Evolutionary conservation across 139 green algal species (phyloP).

Genomic region (Ulvella scutata): DNA sequence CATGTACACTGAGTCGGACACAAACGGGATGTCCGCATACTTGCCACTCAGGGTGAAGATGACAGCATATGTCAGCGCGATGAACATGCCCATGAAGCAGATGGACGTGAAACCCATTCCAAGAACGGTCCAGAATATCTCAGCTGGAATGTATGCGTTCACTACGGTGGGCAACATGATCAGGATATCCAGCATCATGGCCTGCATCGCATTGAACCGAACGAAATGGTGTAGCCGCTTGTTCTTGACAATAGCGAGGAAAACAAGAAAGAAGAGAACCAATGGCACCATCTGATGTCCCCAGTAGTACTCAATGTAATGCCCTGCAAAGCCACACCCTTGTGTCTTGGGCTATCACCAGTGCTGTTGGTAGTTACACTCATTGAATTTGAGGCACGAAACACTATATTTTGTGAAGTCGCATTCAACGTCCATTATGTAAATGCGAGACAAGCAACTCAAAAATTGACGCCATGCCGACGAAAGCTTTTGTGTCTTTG

Average conservation of each 20-base stretch:
- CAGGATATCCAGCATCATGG: constrained; percentile 57
- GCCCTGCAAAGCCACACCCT: constrained; percentile 12
- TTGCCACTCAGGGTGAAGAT: constrained; percentile 28
- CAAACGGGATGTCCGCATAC: constrained; percentile 49
- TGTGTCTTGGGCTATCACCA: too few species aligned
- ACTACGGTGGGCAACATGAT: constrained; percentile 55
- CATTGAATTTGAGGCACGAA: too few species aligned
- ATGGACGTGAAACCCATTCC: constrained; percentile 28
- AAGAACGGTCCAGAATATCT: constrained; percentile 36
- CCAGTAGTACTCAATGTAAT: constrained; percentile 37
- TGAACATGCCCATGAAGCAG: constrained; percentile 25
- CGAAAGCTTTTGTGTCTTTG: too few species aligned
- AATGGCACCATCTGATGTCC: constrained; percentile 46
- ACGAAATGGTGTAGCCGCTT: constrained; percentile 59
- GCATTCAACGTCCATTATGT: too few species aligned
- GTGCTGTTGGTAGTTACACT: too few species aligned
- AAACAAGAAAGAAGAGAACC: constrained; percentile 63
- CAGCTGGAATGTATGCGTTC: constrained; percentile 37
- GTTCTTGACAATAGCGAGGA: constrained; percentile 56
- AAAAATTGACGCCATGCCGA: too few species aligned
- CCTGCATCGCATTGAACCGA: constrained; percentile 64
- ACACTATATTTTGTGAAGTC: too few species aligned
- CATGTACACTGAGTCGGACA: constrained; percentile 55
- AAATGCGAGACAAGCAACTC: too few species aligned
- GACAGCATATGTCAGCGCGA: constrained; percentile 15